A percentile compares a stretch with the other conserved stretches of the same genome.
Evolutionary conservation across 331 rosid genomes (phyloP).

Genomic region (Cydonia oblonga): DNA sequence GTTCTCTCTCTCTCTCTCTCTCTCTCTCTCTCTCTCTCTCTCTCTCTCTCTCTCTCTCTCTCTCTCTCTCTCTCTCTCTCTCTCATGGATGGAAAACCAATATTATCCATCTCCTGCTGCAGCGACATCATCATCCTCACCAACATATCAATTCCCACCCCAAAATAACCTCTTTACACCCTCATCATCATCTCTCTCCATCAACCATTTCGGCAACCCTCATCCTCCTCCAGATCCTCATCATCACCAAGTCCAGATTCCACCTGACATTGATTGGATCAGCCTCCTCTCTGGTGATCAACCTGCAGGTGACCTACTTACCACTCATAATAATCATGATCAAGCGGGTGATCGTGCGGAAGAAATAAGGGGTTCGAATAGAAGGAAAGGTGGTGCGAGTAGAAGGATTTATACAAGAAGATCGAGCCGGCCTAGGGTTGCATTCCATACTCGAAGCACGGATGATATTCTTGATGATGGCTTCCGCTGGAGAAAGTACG

Average conservation of each 20-base stretch:
- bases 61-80: conserved; percentile 15
- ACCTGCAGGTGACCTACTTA: background rate
- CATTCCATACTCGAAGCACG: conserved; percentile 74
- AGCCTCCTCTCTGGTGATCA: conserved; percentile 33
- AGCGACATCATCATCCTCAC: background rate
- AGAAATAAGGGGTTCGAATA: conserved; percentile 7
- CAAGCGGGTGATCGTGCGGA: background rate
- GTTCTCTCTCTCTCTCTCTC: too few species aligned
- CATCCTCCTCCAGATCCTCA: background rate
- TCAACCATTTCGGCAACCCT: background rate
- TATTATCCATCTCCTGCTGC: background rate
- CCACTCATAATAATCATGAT: background rate
- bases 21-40: too few species aligned
- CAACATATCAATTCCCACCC: conserved; percentile 21
- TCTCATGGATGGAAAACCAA: too few species aligned
- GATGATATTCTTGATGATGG: conserved; percentile 95
- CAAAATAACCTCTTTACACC: conserved; percentile 19
- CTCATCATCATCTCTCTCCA: conserved; percentile 9
- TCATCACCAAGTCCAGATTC: background rate
- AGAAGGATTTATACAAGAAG: conserved; percentile 13
- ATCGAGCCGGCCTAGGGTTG: conserved; percentile 59
- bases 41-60: too few species aligned
- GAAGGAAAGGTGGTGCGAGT: conserved; percentile 20
- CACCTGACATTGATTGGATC: conserved; percentile 47
- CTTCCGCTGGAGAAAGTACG: conserved; percentile 92